Conservation (phyloP, 192 early-diverging fungal genomes). For the Dimargaris verticillata region DNA sequence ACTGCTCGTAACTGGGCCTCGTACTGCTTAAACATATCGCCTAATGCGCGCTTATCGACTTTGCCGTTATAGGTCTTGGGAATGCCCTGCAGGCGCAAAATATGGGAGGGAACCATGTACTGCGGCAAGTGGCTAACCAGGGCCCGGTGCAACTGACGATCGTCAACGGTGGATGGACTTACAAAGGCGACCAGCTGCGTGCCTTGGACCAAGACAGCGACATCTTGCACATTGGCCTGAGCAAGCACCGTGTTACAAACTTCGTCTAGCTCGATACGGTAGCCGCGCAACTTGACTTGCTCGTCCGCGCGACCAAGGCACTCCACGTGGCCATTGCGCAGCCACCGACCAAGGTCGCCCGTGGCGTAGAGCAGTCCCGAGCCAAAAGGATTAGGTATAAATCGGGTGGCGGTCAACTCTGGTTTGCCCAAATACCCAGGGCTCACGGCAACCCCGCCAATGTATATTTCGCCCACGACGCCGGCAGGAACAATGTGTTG, state of each 20-base stretch:
- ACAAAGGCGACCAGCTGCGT: slow-evolving; percentile 18
- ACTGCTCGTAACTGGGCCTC: not conserved
- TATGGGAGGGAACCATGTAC: not conserved
- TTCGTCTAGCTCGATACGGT: slow-evolving; percentile 20
- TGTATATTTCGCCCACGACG: slow-evolving; percentile 20
- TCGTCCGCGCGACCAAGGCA: slow-evolving; percentile 21
- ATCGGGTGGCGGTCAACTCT: slow-evolving; percentile 17
- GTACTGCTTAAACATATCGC: too few relatives aligned
- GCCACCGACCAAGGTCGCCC: slow-evolving; percentile 17
- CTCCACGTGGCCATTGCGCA: slow-evolving; percentile 16
- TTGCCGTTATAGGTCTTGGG: not conserved
- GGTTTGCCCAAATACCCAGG: slow-evolving; percentile 20
- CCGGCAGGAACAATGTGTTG: slow-evolving; percentile 14
- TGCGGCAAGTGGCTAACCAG: not conserved
- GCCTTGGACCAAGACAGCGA: slow-evolving; percentile 13
- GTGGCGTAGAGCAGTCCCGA: slow-evolving; percentile 16
- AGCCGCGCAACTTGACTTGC: slow-evolving; percentile 24
- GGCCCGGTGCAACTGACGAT: too few relatives aligned
- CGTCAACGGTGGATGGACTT: slow-evolving; percentile 3
- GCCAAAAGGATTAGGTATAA: slow-evolving; percentile 23
- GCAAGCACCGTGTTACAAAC: slow-evolving; percentile 11
- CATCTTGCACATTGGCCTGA: slow-evolving; percentile 14
- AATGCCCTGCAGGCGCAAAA: not conserved
- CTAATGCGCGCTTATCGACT: not conserved
- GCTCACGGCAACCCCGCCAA: slow-evolving; percentile 16